Base-by-base conservation (phyloP, 345 rosid genomes). In the Erucastrum elatum region DNA sequence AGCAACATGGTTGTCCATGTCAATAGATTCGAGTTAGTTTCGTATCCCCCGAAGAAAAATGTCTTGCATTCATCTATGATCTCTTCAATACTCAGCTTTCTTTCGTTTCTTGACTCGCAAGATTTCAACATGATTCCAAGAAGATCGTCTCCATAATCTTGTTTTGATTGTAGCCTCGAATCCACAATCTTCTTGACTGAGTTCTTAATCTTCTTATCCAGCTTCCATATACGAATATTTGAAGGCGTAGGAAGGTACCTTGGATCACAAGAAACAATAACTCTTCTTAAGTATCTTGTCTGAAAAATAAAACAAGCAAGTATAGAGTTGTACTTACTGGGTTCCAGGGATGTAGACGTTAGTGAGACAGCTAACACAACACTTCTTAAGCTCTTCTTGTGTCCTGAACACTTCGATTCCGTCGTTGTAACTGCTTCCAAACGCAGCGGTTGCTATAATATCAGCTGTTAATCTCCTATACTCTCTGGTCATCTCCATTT, bases 21-120 rank as follows among this genome's bases (percentile, higher is more conserved):
- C 31, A 86, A 62, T 12, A 87, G 66, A 66, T 66, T 71, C 17
- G 88, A 51, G 21, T 82, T 84, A 41, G 88, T 74, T 76, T 85
- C 88, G 56, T 90, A 84, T 5, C 91, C 63, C 0, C 83, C 87
- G 7, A 90, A 71, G 67, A 87, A 88, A 70, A 88, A 84, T 1
- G 84, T 75, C 76, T 85, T 86, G 71, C 94, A 88, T 35, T 88
- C 90, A 49, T 85, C 90, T n/a, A 85, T 75, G 53, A 85, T 69
- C 59, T 80, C 79, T n/a, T 74, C 71, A 1, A 75, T 73, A 59
- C 41, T 81, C 71, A 85, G n/a, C 35, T 80, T 83, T 3, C 12
- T 61, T 16, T 77, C 16, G 2, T 77, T 77, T 3, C 15, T 46
- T 39, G 83, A 60, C 2, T 63, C 66, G 66, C 66, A 63, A 31